A percentile compares a stretch with the other conserved stretches of the same genome.
These are phyloP conservation scores for Hibiscus tridactylites DNA, from an alignment of 345 rosid species.

Conservation along the genomic window DNA sequence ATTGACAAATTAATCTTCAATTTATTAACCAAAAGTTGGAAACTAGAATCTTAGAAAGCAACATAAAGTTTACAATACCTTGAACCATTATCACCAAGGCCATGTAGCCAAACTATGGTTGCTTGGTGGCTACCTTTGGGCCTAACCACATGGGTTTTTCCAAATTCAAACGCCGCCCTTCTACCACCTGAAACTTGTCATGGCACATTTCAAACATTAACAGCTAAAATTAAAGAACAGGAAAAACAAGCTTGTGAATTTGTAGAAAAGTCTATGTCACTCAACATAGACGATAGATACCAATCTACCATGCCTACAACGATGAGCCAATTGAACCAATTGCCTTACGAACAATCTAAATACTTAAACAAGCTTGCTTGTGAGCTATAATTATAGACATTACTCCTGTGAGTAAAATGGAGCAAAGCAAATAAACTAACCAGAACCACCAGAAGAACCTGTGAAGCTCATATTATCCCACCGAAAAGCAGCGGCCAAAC, in stretches of 20 bases:
- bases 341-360: neutral
- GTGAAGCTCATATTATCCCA: slow-evolving; percentile 55
- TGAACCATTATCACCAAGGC: slow-evolving; percentile 96
- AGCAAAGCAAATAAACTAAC: slow-evolving; percentile 33
- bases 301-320: neutral
- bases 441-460: slow-evolving; percentile 59
- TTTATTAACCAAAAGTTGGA: neutral
- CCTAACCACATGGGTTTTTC: slow-evolving; percentile 85
- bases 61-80: slow-evolving; percentile 38
- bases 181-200: slow-evolving; percentile 36
- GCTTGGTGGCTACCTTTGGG: slow-evolving; percentile 98
- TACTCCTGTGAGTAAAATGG: neutral
- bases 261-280: neutral
- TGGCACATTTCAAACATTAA: neutral
- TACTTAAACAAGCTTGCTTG: neutral
- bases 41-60: slow-evolving; percentile 2
- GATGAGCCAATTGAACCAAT: neutral
- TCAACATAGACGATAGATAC: neutral
- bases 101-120: slow-evolving; percentile 95
- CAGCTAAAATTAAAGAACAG: neutral
- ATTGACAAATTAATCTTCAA: neutral
- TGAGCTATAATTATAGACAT: neutral
- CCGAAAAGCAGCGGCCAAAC: slow-evolving; percentile 9
- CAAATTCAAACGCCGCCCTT: slow-evolving; percentile 61
- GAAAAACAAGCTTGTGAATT: neutral